Evolutionary conservation across 2,329 filamentous ascomycete genomes (phyloP).

Genomic region (Fusarium temperatum): DNA sequence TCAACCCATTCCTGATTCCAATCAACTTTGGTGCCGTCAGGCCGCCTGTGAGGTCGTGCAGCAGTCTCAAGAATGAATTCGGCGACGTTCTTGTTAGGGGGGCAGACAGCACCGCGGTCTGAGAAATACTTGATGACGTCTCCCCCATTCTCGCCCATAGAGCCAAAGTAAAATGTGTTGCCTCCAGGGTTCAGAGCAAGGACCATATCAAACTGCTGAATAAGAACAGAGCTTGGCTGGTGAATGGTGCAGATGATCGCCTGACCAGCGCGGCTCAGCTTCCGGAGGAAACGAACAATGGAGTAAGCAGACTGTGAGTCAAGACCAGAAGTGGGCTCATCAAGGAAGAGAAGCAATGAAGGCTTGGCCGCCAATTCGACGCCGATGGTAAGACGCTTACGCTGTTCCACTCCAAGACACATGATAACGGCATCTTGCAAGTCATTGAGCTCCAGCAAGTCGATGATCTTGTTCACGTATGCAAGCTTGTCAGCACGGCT

Average conservation of each 20-base stretch:
- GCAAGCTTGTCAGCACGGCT: constrained; percentile 68
- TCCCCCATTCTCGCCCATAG: constrained; percentile 57
- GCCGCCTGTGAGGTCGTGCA: constrained; percentile 46
- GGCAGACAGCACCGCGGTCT: constrained; percentile 71
- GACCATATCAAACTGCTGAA: constrained; percentile 64
- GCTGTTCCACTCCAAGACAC: constrained; percentile 66
- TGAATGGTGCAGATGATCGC: constrained; percentile 68
- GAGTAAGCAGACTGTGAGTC: constrained; percentile 66
- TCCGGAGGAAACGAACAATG: constrained; percentile 67
- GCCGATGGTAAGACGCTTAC: constrained; percentile 63
- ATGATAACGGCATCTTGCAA: constrained; percentile 69
- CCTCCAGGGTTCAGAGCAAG: constrained; percentile 62
- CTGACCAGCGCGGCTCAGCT: constrained; percentile 66
- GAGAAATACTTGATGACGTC: constrained; percentile 61
- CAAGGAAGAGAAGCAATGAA: constrained; percentile 67
- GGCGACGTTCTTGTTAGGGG: constrained; percentile 61
- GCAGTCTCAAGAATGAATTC: constrained; percentile 60
- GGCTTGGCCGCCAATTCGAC: constrained; percentile 64
- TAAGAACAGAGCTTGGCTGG: constrained; percentile 62
- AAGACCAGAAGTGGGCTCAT: constrained; percentile 66
- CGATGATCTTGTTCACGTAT: constrained; percentile 72
- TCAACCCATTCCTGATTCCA: constrained; percentile 81
- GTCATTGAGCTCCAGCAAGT: constrained; percentile 70
- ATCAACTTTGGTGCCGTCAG: constrained; percentile 59
- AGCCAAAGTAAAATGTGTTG: constrained; percentile 62